Conservation (phyloP, 129 eudicot genomes). For the Tagetes patula region DNA sequence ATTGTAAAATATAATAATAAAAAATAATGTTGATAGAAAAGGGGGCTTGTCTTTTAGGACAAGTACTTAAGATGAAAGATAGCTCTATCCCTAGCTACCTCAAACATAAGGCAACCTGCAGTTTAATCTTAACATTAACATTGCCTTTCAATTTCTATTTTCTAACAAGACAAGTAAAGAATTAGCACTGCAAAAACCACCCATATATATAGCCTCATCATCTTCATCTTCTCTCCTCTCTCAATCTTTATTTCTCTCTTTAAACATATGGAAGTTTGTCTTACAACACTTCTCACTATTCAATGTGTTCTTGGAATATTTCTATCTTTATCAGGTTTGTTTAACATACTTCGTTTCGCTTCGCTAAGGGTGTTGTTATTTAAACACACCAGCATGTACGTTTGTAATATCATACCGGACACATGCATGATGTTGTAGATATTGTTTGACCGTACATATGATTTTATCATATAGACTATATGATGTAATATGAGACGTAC, state of each 20-base stretch:
- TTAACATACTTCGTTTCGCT: background rate
- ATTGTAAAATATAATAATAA: background rate
- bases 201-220: background rate
- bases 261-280: slow-evolving; percentile 34
- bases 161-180: slow-evolving; percentile 45
- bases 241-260: slow-evolving; percentile 20
- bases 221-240: slow-evolving; percentile 24
- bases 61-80: slow-evolving; percentile 36
- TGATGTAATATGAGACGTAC: too few species aligned
- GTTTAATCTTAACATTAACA: slow-evolving; percentile 2
- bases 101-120: slow-evolving; percentile 32
- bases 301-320: slow-evolving; percentile 40
- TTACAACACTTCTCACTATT: slow-evolving; percentile 20
- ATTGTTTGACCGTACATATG: too few species aligned
- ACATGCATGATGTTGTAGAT: too few species aligned
- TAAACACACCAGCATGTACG: too few species aligned
- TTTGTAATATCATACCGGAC: too few species aligned
- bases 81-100: slow-evolving; percentile 22
- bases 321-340: slow-evolving; percentile 28
- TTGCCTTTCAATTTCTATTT: slow-evolving; percentile 26
- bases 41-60: slow-evolving; percentile 41
- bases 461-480: too few species aligned
- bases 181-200: slow-evolving; percentile 26
- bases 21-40: background rate
- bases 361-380: too few species aligned